Evolutionary conservation across 2,329 filamentous ascomycete genomes (phyloP).

Genomic region (Botrytis fragariae): DNA sequence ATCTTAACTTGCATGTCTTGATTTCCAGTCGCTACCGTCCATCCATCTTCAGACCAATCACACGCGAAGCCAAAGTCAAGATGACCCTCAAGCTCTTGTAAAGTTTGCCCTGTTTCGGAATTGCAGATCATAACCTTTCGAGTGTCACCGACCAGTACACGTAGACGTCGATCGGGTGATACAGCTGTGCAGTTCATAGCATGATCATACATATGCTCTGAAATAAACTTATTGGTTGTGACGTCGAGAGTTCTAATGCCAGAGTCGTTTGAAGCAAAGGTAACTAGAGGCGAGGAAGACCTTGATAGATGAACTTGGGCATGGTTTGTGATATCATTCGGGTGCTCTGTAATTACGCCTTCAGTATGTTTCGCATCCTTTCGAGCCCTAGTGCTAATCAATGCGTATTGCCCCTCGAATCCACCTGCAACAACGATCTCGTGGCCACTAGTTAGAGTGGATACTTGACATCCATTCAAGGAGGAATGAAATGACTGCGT

Average conservation of each 20-base stretch:
- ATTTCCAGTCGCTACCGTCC: conserved; percentile 72
- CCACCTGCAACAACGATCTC: conserved; percentile 42
- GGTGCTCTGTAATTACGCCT: conserved; percentile 47
- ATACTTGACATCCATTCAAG: conserved; percentile 34
- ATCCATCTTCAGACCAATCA: conserved; percentile 76
- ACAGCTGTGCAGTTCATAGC: conserved; percentile 72
- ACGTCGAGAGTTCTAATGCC: conserved; percentile 59
- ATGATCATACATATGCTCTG: conserved; percentile 54
- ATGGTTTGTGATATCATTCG: conserved; percentile 64
- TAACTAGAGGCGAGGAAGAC: conserved; percentile 53
- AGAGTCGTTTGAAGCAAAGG: conserved; percentile 62
- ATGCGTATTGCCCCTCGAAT: conserved; percentile 42
- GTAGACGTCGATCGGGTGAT: conserved; percentile 68
- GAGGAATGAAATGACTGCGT: conserved; percentile 31
- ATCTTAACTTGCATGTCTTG: conserved; percentile 72
- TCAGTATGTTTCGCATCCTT: conserved; percentile 37
- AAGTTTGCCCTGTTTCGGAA: conserved; percentile 60
- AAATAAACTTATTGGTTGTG: conserved; percentile 56
- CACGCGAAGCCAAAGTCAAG: conserved; percentile 72
- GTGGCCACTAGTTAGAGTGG: conserved; percentile 38
- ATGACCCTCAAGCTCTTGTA: conserved; percentile 61
- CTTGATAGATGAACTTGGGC: conserved; percentile 56
- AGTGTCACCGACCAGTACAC: conserved; percentile 70
- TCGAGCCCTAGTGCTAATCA: conserved; percentile 38
- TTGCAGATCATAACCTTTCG: conserved; percentile 64